Conservation (phyloP, 1,139 yeast genomes). For the Pichia sp. region DNA sequence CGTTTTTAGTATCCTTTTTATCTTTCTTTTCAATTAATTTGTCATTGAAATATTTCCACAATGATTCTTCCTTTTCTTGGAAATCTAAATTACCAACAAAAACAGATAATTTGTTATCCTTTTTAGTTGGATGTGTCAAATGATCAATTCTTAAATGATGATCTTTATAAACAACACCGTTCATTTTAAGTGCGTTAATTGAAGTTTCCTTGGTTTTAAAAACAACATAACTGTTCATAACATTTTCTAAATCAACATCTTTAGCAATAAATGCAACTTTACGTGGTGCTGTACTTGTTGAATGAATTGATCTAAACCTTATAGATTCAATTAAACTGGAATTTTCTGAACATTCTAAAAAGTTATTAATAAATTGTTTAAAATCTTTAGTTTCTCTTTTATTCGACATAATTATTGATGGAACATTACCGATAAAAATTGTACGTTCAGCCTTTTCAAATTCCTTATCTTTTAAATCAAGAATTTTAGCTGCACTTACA, state of each 20-base stretch:
- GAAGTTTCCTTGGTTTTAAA: constrained; percentile 48
- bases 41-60: constrained; percentile 74
- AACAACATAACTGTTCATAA: constrained; percentile 85
- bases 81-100: constrained; percentile 94
- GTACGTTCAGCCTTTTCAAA: constrained; percentile 84
- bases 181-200: constrained; percentile 48
- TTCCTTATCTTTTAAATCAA: constrained; percentile 60
- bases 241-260: constrained; percentile 67
- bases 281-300: constrained; percentile 82
- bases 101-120: constrained; percentile 75
- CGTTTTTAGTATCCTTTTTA: constrained; percentile 44
- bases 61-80: constrained; percentile 82
- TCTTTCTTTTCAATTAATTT: constrained; percentile 23
- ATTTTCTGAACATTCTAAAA: constrained; percentile 19
- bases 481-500: constrained; percentile 30
- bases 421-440: constrained; percentile 82
- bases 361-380: constrained; percentile 51
- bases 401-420: constrained; percentile 56
- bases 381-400: constrained; percentile 58
- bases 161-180: constrained; percentile 61
- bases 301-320: constrained; percentile 89
- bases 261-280: constrained; percentile 86
- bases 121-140: constrained; percentile 82
- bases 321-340: constrained; percentile 48
- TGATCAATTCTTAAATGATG: constrained; percentile 88